Evolutionary conservation across 345 rosid genomes (phyloP), one percentile per base, ranked within the genome.

Genomic region (Turritis glabra): DNA sequence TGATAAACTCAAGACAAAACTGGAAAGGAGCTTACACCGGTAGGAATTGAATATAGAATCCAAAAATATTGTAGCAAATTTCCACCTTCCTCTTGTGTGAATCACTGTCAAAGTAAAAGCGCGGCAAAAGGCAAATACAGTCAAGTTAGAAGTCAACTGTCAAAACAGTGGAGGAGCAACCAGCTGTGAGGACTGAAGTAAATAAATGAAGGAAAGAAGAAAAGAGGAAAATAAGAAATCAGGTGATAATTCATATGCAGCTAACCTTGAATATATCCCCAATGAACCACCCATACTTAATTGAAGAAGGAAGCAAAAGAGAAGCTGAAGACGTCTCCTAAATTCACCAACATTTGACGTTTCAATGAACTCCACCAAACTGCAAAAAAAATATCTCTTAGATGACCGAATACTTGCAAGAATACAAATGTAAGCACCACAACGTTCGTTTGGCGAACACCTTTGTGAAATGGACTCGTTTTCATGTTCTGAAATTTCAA

Each of bases 261-360:
- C 85, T 76, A 74, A 93, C 98, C 96, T 89, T 80, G 84, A 74
- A 84, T 85, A 88, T 61, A 58, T 62, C 61, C 80, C 81, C 79
- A 95, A 81, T 40, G 77, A 82, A 76, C 79, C 67, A 72, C 92
- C 93, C 61, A 75, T 51, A 69, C 60, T 79, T 69, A 95, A 80
- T 73, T 95, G 97, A 78, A 89, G 88, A 76, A 87, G 84, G 81
- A 95, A 90, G 62, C 92, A 86, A 81, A 83, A 84, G 72, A 95
- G 84, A 75, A 95, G 96, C 73, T 89, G 91, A 65, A 95, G 93
- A 22, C 99, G 96, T 68, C 77, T 85, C 83, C 82, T 82, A 76
- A 90, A 92, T 85, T 95, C 99, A 64, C 97, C 97, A 68, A 90
- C 43, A 74, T 88, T 95, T 38, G 97, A 90, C 60, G 90, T 89